These are phyloP conservation scores for Parmales sp. DNA, from an alignment of 108 stramenopile species.

Conservation along the genomic window DNA sequence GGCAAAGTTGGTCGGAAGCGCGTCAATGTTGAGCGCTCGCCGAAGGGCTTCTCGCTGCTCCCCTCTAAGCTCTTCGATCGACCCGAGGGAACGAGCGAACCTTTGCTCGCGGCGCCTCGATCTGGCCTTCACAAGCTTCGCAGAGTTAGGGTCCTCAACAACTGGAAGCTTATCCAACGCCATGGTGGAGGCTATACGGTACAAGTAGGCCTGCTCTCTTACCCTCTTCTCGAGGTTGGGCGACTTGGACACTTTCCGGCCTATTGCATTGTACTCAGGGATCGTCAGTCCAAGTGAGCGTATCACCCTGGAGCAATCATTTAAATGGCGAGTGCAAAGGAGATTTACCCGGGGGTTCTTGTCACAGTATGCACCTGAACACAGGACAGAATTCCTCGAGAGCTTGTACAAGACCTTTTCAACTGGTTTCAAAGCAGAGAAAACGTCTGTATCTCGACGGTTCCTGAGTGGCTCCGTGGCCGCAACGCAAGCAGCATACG, in stretches of 20 bases:
- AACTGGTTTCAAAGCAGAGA: background rate
- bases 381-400: background rate
- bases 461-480: constrained; percentile 51
- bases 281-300: constrained; percentile 51
- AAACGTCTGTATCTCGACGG: constrained; percentile 36
- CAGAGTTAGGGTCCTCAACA: constrained; percentile 37
- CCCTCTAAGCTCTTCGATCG: constrained; percentile 52
- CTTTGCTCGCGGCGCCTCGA: constrained; percentile 38
- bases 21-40: constrained; percentile 33
- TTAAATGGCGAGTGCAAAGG: constrained; percentile 32
- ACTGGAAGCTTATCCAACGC: constrained; percentile 45
- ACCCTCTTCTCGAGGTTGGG: constrained; percentile 39
- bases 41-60: constrained; percentile 42
- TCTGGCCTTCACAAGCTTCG: constrained; percentile 25
- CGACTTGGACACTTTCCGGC: constrained; percentile 36
- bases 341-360: constrained; percentile 1
- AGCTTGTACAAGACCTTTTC: background rate
- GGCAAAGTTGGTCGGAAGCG: constrained; percentile 41
- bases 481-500: constrained; percentile 51
- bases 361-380: background rate
- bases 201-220: constrained; percentile 65
- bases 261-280: constrained; percentile 52
- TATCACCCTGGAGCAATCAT: constrained; percentile 39
- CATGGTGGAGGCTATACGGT: constrained; percentile 47
- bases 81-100: constrained; percentile 45